Conservation (phyloP, 2,329 filamentous ascomycete species). For the Madurella fahalii region DNA sequence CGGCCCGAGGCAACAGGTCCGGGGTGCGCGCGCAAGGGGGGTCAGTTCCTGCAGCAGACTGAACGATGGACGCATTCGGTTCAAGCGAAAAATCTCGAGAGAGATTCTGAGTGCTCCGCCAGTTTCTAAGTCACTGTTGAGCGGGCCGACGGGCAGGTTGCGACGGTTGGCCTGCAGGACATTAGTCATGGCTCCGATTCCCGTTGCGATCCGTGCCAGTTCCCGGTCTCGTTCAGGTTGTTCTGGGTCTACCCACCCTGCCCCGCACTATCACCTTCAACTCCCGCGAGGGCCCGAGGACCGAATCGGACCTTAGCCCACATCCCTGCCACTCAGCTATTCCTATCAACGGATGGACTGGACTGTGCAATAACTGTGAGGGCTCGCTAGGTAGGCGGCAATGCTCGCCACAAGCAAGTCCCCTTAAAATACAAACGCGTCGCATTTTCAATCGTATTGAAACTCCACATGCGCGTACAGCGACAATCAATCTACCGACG, state of each 20-base stretch:
- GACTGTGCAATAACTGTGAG: too few relatives aligned
- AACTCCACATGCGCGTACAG: too few relatives aligned
- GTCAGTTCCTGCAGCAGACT: not conserved
- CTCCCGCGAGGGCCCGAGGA: slow-evolving; percentile 10
- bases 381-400: too few relatives aligned
- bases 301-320: too few relatives aligned
- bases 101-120: not conserved
- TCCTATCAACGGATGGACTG: too few relatives aligned
- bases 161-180: slow-evolving; percentile 6
- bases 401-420: too few relatives aligned
- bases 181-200: slow-evolving; percentile 18
- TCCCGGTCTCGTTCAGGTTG: too few relatives aligned
- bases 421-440: too few relatives aligned
- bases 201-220: not conserved
- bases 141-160: not conserved
- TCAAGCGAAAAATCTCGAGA: not conserved
- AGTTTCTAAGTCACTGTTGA: not conserved
- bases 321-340: too few relatives aligned
- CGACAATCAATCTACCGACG: too few relatives aligned
- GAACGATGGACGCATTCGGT: not conserved
- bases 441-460: too few relatives aligned
- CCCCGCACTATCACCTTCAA: slow-evolving; percentile 8
- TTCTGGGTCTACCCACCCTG: slow-evolving; percentile 7
- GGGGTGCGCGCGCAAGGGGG: not conserved
- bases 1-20: not conserved